These are phyloP conservation scores for Clohesyomyces aquaticus DNA, from an alignment of 495 filamentous ascomycete genomes.

Conservation along the genomic window DNA sequence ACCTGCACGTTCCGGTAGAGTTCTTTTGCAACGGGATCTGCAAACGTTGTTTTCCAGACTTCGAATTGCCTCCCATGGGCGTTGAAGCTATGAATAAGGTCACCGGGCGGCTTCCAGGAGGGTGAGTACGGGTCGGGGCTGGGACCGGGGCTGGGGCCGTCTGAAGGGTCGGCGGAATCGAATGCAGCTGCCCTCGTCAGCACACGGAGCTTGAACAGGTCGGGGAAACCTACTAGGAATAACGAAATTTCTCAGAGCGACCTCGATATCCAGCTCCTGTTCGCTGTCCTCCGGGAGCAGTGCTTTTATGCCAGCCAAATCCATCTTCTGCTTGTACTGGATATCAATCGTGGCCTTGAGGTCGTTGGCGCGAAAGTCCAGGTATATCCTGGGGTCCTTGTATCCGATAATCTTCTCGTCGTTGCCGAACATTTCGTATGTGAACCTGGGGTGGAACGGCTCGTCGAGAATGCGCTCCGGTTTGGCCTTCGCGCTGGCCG, in stretches of 20 bases:
- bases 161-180: conserved; percentile 6
- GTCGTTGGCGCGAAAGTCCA: conserved; percentile 81
- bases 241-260: conserved; percentile 44
- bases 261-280: conserved; percentile 65
- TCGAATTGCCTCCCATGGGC: conserved; percentile 58
- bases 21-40: conserved; percentile 61
- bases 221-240: neutral
- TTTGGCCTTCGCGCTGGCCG: conserved; percentile 17
- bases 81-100: conserved; percentile 57
- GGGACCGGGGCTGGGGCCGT: neutral
- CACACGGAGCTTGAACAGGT: neutral
- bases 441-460: conserved; percentile 82
- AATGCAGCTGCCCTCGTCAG: conserved; percentile 16
- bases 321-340: conserved; percentile 71
- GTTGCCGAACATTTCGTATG: conserved; percentile 90
- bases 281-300: conserved; percentile 64
- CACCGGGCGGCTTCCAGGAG: conserved; percentile 62
- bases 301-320: neutral
- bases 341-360: conserved; percentile 75
- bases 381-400: conserved; percentile 70
- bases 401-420: conserved; percentile 92
- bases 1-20: conserved; percentile 80
- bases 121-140: conserved; percentile 24
- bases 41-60: conserved; percentile 63
- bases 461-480: conserved; percentile 27